Percentiles rank a stretch among this genome's conserved stretches.
These are phyloP conservation scores for Diphasiastrum complanatum DNA, from an alignment of 83 land plant genomes.

Conservation along the genomic window DNA sequence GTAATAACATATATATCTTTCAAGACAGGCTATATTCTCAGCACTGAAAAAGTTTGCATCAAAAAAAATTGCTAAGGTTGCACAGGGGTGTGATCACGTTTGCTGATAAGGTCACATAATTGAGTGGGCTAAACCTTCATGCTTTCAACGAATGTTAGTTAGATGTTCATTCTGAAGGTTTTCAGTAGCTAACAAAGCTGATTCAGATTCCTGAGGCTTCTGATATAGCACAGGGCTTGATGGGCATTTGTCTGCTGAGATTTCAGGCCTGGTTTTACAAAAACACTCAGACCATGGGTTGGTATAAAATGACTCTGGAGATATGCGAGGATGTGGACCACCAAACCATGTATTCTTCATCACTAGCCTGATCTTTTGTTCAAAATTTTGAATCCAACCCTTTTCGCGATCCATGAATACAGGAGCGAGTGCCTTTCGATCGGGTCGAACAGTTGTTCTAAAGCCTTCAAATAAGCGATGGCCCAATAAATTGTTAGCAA, in stretches of 20 bases:
- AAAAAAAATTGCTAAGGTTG: too few relatives aligned
- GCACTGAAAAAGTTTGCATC: too few relatives aligned
- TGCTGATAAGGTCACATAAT: too few relatives aligned
- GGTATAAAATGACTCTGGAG: slow-evolving; percentile 85
- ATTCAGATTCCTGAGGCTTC: too few relatives aligned
- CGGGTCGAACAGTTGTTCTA: slow-evolving; percentile 65
- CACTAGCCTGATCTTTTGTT: slow-evolving; percentile 49
- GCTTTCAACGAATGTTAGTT: too few relatives aligned
- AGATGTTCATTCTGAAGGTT: too few relatives aligned
- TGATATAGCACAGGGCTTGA: too few relatives aligned
- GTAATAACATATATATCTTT: too few relatives aligned
- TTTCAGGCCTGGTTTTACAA: slow-evolving; percentile 46
- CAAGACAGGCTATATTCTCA: too few relatives aligned
- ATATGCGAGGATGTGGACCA: slow-evolving; percentile 58
- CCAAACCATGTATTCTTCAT: slow-evolving; percentile 54
- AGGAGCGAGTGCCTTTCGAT: slow-evolving; percentile 80
- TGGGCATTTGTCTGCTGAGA: slow-evolving; percentile 54
- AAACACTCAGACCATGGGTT: slow-evolving; percentile 98
- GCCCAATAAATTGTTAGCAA: slow-evolving; percentile 88
- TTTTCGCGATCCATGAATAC: slow-evolving; percentile 64
- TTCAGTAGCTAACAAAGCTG: too few relatives aligned
- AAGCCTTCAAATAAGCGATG: slow-evolving; percentile 90
- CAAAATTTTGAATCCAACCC: slow-evolving; percentile 46
- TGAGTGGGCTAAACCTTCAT: too few relatives aligned
- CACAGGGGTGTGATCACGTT: too few relatives aligned